These are phyloP conservation scores for Coemansia biformis DNA, from an alignment of 192 early-diverging fungal genomes.

Conservation along the genomic window DNA sequence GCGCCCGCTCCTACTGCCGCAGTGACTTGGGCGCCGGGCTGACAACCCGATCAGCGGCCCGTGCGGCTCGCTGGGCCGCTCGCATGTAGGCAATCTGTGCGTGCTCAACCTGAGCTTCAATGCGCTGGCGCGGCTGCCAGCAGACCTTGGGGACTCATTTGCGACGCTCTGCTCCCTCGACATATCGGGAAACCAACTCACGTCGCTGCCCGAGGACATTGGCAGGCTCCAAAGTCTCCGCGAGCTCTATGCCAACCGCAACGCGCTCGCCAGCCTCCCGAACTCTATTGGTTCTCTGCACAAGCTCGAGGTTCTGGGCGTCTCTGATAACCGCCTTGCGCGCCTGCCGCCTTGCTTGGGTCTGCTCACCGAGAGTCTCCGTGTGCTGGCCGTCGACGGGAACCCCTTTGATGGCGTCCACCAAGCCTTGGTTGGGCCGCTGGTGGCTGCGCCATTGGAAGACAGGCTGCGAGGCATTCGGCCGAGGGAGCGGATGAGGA, in stretches of 20 bases:
- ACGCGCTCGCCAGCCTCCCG: conserved; percentile 32
- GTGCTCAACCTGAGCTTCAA: conserved; percentile 39
- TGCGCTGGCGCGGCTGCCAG: conserved; percentile 29
- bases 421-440: conserved; percentile 30
- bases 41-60: neutral
- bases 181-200: conserved; percentile 38
- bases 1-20: too few species aligned
- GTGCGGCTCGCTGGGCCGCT: neutral
- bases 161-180: conserved; percentile 25
- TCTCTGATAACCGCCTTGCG: conserved; percentile 37
- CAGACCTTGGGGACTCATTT: conserved; percentile 34
- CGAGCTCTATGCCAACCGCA: conserved; percentile 38
- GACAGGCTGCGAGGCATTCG: conserved; percentile 18
- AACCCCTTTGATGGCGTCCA: conserved; percentile 41
- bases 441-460: conserved; percentile 20
- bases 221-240: conserved; percentile 30
- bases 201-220: conserved; percentile 37
- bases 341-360: conserved; percentile 23
- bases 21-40: neutral
- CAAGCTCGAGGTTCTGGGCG: conserved; percentile 38
- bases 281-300: conserved; percentile 29
- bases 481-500: conserved; percentile 18
- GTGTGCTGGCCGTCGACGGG: conserved; percentile 41
- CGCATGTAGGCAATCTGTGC: conserved; percentile 15
- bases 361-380: conserved; percentile 27